phyloP scores from a whole-genome alignment of 306 rosid genomes.

The Sphenostylis stenocarpa region DNA sequence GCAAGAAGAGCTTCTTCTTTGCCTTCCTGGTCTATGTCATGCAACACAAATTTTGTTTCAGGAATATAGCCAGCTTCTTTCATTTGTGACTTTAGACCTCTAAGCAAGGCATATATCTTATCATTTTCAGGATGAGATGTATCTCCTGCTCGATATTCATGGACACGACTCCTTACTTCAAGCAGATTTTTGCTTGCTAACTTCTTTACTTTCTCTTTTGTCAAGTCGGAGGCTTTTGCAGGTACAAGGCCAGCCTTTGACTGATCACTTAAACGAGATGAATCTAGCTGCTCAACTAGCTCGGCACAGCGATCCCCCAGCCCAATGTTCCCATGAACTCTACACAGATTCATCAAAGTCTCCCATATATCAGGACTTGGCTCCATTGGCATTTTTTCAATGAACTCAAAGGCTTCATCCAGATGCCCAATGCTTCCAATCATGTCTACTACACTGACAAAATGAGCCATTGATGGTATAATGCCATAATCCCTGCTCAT shows the following conservation, averaged over 20 bases:
- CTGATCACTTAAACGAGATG: conserved; percentile 59
- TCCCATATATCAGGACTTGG: conserved; percentile 67
- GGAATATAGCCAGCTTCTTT: conserved; percentile 85
- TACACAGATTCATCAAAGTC: conserved; percentile 74
- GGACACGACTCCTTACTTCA: conserved; percentile 74
- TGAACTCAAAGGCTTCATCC: conserved; percentile 78
- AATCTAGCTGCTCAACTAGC: conserved; percentile 63
- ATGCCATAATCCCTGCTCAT: conserved; percentile 70
- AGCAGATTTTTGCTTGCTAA: conserved; percentile 54
- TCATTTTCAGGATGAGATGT: conserved; percentile 75
- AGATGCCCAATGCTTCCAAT: conserved; percentile 69
- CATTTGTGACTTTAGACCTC: conserved; percentile 75
- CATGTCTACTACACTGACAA: conserved; percentile 70
- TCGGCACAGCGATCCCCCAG: conserved; percentile 78
- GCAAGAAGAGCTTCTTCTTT: conserved; percentile 80
- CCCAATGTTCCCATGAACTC: conserved; percentile 71
- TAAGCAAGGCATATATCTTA: conserved; percentile 58
- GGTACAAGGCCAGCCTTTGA: conserved; percentile 76
- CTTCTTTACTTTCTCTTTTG: conserved; percentile 61
- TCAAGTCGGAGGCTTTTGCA: conserved; percentile 52
- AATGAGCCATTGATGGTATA: conserved; percentile 59
- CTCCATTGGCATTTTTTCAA: conserved; percentile 68
- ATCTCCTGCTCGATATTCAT: conserved; percentile 88
- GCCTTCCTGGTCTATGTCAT: conserved; percentile 84
- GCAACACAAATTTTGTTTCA: conserved; percentile 77